Base-by-base conservation (phyloP, 1,139 yeast species). In the Zygosaccharomyces sapae region DNA sequence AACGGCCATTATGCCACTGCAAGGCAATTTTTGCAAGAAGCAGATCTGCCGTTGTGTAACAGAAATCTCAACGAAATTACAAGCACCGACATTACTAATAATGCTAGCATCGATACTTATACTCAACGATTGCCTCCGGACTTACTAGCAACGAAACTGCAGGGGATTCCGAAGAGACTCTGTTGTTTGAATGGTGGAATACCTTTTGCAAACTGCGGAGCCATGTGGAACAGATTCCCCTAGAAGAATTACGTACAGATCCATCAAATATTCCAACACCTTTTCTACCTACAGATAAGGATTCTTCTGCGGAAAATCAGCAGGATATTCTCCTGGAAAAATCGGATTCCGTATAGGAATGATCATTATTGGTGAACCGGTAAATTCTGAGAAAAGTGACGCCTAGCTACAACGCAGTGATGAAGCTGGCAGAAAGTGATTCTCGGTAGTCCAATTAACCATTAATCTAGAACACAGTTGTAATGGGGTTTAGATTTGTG, bases 161-260 rank as follows among this genome's bases (percentile, higher is more conserved):
- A 69, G 40, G 67, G 61, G 64, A 70, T 16, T 62, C 72, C 0
- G 66, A 69, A 2, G 75, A 76, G 19, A 69, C 77, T 1, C 76
- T 77, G 53, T 59, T 79, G 12, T 61, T 74, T 41, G 81, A 78
- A 51, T 79, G 83, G 83, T 79, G 81, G 80, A 70, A 71, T 46
- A 63, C 74, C 13, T 63, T 79, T 24, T 74, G 80, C 77, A 68
- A 75, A 8, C 53, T 75, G 37, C 79, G 77, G 50, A 67, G 74
- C 18, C 67, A 62, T 45, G 69, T 69, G 2, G 68, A 68, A 41
- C 58, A n/a, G 49, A 53, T 43, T 45, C 59, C 51, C 57, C 59
- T 44, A 57, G 70, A 52, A 69, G 63, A 24, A 16, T 46, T 38
- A 40, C 47, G 12, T 45, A 38, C 24, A n/a, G 10, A 7, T 18